Evolutionary conservation across 345 rosid species (phyloP), one percentile per base, ranked within the genome.

Genomic region (Camelina laxa): DNA sequence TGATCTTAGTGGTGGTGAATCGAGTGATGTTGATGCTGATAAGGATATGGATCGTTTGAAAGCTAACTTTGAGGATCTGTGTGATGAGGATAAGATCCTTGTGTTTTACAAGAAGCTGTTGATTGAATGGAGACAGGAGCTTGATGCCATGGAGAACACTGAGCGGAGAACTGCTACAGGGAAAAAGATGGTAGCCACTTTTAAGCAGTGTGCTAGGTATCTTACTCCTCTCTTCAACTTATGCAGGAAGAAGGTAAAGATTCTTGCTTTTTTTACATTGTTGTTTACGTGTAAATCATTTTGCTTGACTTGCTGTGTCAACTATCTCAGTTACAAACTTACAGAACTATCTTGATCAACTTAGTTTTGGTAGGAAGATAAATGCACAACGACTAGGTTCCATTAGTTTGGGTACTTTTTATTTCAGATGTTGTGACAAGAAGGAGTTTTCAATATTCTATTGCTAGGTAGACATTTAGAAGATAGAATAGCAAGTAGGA

Each of bases 51-150:
- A 90, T 71, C 74, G 92, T 67, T 92, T 95, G 97, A 90, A 89
- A 77, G 82, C 97, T 0, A 85, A 95, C 57, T 95, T 95, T 2
- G 92, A 89, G 49, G 99, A 95, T 55, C 73, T 95, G 41, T 90
- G 99, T 19, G 96, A 86, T 39, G 99, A 95, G 67, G 99, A 95
- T 65, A 95, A 89, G 85, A 95, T 95, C 45, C 74, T 95, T 78
- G 99, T 92, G 19, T 95, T 90, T 61, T 95, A 89, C 74, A 95
- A 90, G 83, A 90, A 84, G 85, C 38, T 92, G 71, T 82, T 92
- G 96, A 87, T 85, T 80, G 97, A 95, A 63, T 95, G 99, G 99
- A 85, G 90, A 1, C 96, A 95, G 80, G 99, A 95, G 84, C 81
- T 95, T 79, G 83, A 82, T 83, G 97, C 89, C 48, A 87, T 81